A percentile compares a stretch with the other conserved stretches of the same genome.
These are phyloP conservation scores for Myochromella boudieri DNA, from an alignment of 768 basidiomycete species.

Conservation along the genomic window DNA sequence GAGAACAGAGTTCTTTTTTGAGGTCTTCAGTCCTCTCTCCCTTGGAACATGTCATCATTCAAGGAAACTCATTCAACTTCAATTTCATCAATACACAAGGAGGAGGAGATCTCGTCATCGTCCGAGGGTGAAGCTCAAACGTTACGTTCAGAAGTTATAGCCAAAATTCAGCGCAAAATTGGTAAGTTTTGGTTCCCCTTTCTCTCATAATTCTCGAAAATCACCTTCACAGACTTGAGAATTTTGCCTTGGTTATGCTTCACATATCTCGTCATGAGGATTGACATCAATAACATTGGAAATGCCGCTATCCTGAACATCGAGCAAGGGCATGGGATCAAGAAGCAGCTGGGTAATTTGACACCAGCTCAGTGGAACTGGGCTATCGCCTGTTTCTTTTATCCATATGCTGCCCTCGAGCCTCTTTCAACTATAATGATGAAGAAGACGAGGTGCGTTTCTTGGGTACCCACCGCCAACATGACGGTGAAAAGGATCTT, in stretches of 20 bases:
- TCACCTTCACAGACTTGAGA: slow-evolving; percentile 5
- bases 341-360: slow-evolving; percentile 9
- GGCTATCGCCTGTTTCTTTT: slow-evolving; percentile 16
- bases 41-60: slow-evolving; percentile 2
- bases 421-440: slow-evolving; percentile 14
- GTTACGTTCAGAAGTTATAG: background rate
- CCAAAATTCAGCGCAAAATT: slow-evolving; percentile 13
- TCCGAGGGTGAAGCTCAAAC: background rate
- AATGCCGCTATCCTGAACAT: slow-evolving; percentile 16
- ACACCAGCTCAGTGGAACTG: slow-evolving; percentile 15
- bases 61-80: background rate
- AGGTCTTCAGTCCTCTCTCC: background rate
- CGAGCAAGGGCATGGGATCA: slow-evolving; percentile 14
- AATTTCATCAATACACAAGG: slow-evolving; percentile 1
- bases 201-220: background rate
- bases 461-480: background rate
- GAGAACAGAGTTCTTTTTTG: background rate
- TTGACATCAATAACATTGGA: slow-evolving; percentile 13
- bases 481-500: background rate
- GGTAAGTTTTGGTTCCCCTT: slow-evolving; percentile 1
- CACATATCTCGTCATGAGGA: slow-evolving; percentile 16
- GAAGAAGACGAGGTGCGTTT: slow-evolving; percentile 13
- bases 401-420: slow-evolving; percentile 14
- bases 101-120: background rate
- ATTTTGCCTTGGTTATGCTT: slow-evolving; percentile 16